A percentile compares a stretch with the other conserved stretches of the same genome.
Conservation (phyloP, 2,329 filamentous ascomycete genomes). For the Xylariaceae sp. region DNA sequence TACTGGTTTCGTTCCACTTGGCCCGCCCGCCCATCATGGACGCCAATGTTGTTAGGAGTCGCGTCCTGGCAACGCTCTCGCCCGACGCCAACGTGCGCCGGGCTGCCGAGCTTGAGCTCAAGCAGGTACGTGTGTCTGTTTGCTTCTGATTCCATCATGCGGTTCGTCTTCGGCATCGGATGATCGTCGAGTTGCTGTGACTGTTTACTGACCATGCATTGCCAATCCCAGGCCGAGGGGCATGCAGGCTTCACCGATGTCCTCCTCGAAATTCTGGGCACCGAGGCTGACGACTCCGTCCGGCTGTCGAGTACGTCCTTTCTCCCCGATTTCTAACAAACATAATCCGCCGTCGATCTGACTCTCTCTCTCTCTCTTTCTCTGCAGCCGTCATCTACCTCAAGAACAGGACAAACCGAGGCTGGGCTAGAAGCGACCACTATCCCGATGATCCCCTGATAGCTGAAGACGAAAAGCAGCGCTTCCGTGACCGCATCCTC, state of each 20-base stretch:
- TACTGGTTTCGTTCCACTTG: conserved; percentile 3
- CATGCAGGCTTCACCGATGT: conserved; percentile 89
- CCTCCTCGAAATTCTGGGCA: conserved; percentile 86
- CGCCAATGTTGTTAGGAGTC: conserved; percentile 73
- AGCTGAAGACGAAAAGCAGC: conserved; percentile 85
- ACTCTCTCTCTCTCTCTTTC: too few relatives aligned
- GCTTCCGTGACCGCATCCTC: conserved; percentile 85
- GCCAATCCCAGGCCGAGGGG: conserved; percentile 74
- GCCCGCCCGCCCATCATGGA: conserved; percentile 63
- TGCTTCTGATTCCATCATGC: conserved; percentile 4
- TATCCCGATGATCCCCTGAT: conserved; percentile 75
- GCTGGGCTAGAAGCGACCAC: conserved; percentile 83
- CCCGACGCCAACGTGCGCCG: conserved; percentile 76
- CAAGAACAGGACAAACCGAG: conserved; percentile 94
- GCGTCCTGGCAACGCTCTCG: conserved; percentile 78
- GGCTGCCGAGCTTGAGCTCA: conserved; percentile 80
- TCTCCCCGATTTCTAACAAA: conserved; percentile 16
- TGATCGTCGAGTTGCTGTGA: conserved; percentile 7
- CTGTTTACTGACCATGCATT: conserved; percentile 27
- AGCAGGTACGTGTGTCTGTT: conserved; percentile 65
- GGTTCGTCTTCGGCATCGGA: conserved; percentile 29
- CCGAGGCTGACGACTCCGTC: conserved; percentile 83
- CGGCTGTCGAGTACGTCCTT: conserved; percentile 80
- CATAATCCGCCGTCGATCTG: conserved; percentile 15
- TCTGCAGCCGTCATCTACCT: conserved; percentile 88